Base-by-base conservation (phyloP, 1,284 basidiomycete genomes). In the Heterobasidion parviporum region DNA sequence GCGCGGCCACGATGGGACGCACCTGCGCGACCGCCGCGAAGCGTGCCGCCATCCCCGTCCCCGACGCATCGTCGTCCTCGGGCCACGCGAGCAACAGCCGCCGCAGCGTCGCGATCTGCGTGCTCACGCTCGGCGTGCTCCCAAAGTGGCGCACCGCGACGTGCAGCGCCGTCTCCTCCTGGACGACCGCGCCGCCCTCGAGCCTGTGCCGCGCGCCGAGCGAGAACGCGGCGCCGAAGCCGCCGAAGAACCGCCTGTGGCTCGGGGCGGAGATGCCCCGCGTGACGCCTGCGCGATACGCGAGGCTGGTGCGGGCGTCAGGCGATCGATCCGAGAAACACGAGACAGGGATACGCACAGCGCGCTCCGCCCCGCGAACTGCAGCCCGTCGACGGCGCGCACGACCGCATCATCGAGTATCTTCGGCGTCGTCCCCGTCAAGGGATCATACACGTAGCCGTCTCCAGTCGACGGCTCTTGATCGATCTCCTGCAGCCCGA, bases 391-490 rank as follows among this genome's bases (percentile, higher is more conserved):
- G 1, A 73, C 73, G 0, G 75, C 81, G 32, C 73, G 72, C 1
- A 77, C 70, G 26, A 80, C 62, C 2, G 74, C 64, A 14, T 72
- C 75, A 7, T 72, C 69, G 9, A 68, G 55, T n/a, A 73, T 62
- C 7, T 57, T 56, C 2, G 72, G 72, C 0, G 68, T 58, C 16
- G 63, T 56, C 8, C 60, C 57, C 3, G 57, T 48, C 43, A 74
- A 63, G 2, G 73, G 64, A 57, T 74, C 71, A 26, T 61, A 65
- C 6, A 67, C 72, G 43, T 60, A 36, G 4, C 90, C 90, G 64
- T 92, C 89, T 36, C 73, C 74, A 0, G 90, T 92, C 1, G 79
- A 80, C 8, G 68, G 62, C 65, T 94, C 92, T 55, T 73, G 65
- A 1, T 73, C 63, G 50, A 89, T 87, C 57, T 83, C 78, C 61